These are phyloP conservation scores for Talaromyces verruculosus DNA, from an alignment of 2,329 filamentous ascomycete species.

Conservation along the genomic window DNA sequence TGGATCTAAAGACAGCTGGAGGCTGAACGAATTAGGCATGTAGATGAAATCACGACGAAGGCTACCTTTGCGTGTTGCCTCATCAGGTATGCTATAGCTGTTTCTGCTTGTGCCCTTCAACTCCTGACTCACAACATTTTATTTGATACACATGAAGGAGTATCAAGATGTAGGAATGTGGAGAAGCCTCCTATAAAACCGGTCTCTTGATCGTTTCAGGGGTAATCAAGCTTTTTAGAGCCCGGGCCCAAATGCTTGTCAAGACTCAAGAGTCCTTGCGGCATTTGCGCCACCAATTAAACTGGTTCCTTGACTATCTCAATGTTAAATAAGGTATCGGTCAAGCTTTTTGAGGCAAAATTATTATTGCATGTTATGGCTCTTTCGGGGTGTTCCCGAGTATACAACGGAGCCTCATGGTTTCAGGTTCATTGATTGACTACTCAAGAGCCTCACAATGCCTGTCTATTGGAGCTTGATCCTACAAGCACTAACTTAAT, in stretches of 20 bases:
- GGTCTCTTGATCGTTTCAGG: neutral
- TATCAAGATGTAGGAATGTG: neutral
- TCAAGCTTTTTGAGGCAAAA: neutral
- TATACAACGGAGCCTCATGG: neutral
- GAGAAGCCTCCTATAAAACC: neutral
- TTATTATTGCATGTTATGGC: neutral
- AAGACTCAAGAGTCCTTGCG: neutral
- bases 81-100: neutral
- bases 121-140: neutral
- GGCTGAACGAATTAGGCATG: neutral
- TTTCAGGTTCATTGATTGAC: neutral
- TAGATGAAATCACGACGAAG: neutral
- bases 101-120: neutral
- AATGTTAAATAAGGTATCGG: neutral
- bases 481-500: neutral
- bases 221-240: neutral
- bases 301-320: neutral
- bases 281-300: neutral
- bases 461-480: neutral
- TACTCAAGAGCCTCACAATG: neutral
- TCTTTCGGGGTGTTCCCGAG: neutral
- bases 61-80: too few species aligned
- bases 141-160: neutral
- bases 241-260: neutral
- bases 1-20: neutral